Conservation (phyloP, 257 asterid species). For the Solanum boliviense region DNA sequence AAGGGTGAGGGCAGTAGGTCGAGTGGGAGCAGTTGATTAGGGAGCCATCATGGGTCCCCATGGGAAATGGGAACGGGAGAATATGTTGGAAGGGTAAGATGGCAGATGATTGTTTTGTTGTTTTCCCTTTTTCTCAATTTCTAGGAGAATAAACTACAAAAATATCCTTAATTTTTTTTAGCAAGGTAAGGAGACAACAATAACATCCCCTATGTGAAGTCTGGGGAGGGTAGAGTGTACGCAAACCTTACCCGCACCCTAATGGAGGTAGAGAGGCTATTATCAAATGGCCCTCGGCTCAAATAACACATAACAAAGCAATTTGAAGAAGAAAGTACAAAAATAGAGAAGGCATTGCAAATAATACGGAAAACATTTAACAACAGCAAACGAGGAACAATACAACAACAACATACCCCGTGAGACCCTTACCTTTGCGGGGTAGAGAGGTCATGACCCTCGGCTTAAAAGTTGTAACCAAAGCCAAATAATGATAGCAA, state of each 20-base stretch:
- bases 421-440: background rate
- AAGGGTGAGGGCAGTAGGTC: background rate
- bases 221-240: background rate
- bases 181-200: background rate
- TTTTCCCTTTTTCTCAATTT: background rate
- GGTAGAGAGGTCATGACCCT: background rate
- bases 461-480: background rate
- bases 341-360: background rate
- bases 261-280: background rate
- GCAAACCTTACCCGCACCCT: background rate
- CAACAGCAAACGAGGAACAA: background rate
- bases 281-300: background rate
- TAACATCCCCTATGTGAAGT: background rate
- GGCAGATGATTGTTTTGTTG: background rate
- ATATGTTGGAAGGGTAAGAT: too few relatives aligned
- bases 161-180: background rate
- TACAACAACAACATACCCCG: background rate
- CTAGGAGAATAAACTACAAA: background rate
- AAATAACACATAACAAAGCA: background rate
- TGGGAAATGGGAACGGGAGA: background rate
- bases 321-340: too few relatives aligned
- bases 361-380: too few relatives aligned
- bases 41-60: background rate
- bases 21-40: background rate
- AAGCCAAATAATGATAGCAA: background rate